phyloP scores from a whole-genome alignment of 495 filamentous ascomycete species.

The Cladorrhinum samala region DNA sequence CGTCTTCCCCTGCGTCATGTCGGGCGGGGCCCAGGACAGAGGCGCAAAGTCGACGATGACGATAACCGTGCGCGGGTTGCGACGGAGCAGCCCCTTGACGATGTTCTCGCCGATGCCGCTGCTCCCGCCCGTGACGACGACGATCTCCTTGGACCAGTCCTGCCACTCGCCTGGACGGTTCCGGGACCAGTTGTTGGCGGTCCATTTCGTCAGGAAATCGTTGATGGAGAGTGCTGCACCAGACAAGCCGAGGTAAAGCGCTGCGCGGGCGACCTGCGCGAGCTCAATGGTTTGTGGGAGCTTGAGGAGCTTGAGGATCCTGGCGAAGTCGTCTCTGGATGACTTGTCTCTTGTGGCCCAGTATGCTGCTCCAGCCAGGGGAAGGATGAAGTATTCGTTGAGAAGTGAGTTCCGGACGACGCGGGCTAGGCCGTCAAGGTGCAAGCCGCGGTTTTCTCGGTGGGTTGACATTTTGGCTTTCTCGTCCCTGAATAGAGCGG shows the following conservation, averaged over 20 bases:
- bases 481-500: too few species aligned
- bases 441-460: constrained; percentile 17
- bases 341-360: constrained; percentile 3
- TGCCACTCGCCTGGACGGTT: constrained; percentile 17
- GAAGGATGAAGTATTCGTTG: constrained; percentile 19
- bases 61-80: constrained; percentile 16
- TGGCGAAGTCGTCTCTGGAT: constrained; percentile 6
- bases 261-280: constrained; percentile 3
- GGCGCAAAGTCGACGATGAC: constrained; percentile 20
- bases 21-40: constrained; percentile 13
- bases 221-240: constrained; percentile 18
- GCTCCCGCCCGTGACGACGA: constrained; percentile 25
- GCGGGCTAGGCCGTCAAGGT: constrained; percentile 18
- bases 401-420: constrained; percentile 16
- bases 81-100: constrained; percentile 12
- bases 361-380: constrained; percentile 12
- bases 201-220: constrained; percentile 21
- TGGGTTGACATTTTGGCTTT: constrained; percentile 15
- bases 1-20: neutral
- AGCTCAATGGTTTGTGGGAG: constrained; percentile 3
- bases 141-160: constrained; percentile 21
- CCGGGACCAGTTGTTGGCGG: constrained; percentile 24
- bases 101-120: constrained; percentile 19
- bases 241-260: constrained; percentile 10
- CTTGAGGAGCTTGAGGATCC: neutral